Percentiles rank a stretch among this genome's conserved stretches.
Evolutionary conservation across 306 rosid genomes (phyloP).

Genomic region (Cotoneaster glaucophyllus): DNA sequence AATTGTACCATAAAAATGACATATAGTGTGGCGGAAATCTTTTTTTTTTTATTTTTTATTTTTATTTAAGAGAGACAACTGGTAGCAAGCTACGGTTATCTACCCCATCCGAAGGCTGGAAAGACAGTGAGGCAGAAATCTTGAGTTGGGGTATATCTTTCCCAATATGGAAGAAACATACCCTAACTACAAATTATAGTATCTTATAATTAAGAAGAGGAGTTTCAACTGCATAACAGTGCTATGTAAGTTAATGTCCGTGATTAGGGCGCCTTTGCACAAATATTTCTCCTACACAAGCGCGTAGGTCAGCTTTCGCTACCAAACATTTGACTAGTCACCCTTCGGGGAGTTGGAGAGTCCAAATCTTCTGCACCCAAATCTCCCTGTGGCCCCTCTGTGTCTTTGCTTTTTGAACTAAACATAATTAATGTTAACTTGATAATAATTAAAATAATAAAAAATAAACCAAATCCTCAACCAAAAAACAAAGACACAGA

Average conservation of each 20-base stretch:
- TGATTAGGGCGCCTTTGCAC: background rate
- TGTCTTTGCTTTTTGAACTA: no score
- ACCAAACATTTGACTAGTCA: background rate
- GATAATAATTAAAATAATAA: no score
- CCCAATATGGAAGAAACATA: background rate
- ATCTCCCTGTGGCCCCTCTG: no score
- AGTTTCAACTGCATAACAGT: background rate
- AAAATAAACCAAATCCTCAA: no score
- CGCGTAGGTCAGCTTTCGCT: background rate
- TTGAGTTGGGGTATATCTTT: background rate
- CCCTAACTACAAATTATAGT: background rate
- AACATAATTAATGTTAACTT: no score
- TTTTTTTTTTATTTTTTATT: no score
- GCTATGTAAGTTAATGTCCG: background rate
- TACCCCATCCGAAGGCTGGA: rapidly evolving
- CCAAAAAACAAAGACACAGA: no score
- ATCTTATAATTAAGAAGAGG: background rate
- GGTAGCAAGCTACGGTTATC: rapidly evolving
- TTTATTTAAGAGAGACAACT: rapidly evolving
- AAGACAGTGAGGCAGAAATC: background rate
- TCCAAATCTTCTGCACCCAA: no score
- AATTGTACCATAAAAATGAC: no score
- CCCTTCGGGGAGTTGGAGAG: no score
- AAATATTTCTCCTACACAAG: background rate
- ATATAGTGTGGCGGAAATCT: no score